Evolutionary conservation across 257 asterid genomes (phyloP).

Genomic region (Leptodermis oblonga): DNA sequence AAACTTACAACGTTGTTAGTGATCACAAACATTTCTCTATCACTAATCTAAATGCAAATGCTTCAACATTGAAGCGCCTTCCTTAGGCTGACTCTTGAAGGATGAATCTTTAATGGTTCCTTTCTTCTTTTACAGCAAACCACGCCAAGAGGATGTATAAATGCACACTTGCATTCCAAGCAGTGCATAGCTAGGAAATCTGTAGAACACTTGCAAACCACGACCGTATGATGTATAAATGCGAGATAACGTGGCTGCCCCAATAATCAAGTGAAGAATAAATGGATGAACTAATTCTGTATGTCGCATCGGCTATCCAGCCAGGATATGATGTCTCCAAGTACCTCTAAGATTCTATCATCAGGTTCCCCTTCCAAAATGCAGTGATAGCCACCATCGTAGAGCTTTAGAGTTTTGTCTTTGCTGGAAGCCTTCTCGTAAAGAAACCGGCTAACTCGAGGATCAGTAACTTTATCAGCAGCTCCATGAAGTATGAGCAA

Average conservation of each 20-base stretch:
- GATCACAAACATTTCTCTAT: neutral
- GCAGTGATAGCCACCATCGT: conserved; percentile 81
- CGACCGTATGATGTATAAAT: neutral
- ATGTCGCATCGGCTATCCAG: conserved; percentile 60
- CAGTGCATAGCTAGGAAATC: neutral
- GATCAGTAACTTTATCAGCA: conserved; percentile 92
- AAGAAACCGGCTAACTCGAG: conserved; percentile 71
- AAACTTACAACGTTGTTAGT: neutral
- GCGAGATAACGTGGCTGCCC: neutral
- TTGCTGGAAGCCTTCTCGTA: conserved; percentile 58
- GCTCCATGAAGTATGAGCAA: conserved; percentile 92
- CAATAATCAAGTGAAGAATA: neutral
- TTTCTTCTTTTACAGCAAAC: neutral
- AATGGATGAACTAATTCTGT: conserved; percentile 19
- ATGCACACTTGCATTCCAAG: neutral
- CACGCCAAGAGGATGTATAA: neutral
- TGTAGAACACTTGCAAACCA: neutral
- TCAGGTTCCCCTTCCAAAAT: conserved; percentile 99
- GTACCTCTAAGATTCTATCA: conserved; percentile 68
- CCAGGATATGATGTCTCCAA: conserved; percentile 73
- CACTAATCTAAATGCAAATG: neutral
- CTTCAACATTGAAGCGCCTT: neutral
- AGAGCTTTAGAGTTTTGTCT: conserved; percentile 83
- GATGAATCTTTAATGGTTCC: neutral
- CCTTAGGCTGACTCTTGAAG: neutral